These are phyloP conservation scores for Saccharum spontaneum DNA, from an alignment of 176 grass and related monocot species.

Conservation along the genomic window DNA sequence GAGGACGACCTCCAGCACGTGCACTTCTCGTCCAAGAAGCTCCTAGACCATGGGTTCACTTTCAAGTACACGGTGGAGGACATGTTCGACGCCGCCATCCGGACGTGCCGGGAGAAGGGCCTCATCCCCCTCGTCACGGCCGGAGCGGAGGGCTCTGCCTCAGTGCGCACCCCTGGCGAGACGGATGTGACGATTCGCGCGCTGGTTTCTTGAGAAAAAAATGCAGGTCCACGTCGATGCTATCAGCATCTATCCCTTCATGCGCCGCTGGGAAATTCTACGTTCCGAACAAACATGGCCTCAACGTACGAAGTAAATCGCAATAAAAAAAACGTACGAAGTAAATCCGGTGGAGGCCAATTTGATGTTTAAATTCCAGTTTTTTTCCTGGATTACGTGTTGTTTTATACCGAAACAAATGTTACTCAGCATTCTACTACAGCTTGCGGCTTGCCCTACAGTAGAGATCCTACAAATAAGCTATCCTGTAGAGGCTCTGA, in stretches of 20 bases:
- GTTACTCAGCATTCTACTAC: not conserved
- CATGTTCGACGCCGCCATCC: conserved; percentile 71
- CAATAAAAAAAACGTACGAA: no score
- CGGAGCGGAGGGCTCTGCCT: not conserved
- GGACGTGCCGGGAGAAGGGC: conserved; percentile 68
- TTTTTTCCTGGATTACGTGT: not conserved
- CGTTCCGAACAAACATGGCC: no score
- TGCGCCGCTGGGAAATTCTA: no score
- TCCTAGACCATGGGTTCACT: conserved; percentile 60
- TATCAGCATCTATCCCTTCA: no score
- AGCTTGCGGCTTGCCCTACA: not conserved
- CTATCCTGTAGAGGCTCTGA: not conserved
- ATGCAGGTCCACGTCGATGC: not conserved
- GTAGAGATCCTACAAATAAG: not conserved
- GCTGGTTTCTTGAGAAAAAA: no score
- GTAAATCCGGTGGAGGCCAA: no score
- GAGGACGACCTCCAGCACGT: conserved; percentile 38
- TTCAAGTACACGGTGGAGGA: conserved; percentile 65
- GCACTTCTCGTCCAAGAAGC: conserved; percentile 78
- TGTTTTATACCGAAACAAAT: not conserved
- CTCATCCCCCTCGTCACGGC: conserved; percentile 40
- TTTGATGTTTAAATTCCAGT: not conserved
- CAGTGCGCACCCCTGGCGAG: not conserved
- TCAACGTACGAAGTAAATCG: no score
- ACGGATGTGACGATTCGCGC: not conserved